Percentiles rank a stretch among this genome's conserved stretches.
Evolutionary conservation across 495 filamentous ascomycete genomes (phyloP).

Genomic region (Chaetomium fimeti): DNA sequence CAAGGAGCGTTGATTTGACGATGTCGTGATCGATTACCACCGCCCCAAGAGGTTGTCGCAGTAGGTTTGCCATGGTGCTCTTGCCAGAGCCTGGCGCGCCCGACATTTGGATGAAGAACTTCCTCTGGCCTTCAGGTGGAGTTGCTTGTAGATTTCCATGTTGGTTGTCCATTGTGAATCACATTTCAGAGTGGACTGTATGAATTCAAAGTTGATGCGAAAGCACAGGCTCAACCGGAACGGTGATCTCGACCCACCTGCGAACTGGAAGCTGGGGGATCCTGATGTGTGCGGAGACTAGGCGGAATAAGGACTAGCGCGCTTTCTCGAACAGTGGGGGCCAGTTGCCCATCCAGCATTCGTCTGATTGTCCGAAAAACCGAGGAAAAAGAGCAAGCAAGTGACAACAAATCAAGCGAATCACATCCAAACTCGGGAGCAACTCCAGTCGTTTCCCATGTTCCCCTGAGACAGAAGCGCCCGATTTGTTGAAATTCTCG

Average conservation of each 20-base stretch:
- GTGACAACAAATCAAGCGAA: too few relatives aligned
- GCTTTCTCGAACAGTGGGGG: background rate
- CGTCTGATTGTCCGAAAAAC: too few relatives aligned
- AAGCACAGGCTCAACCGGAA: too few relatives aligned
- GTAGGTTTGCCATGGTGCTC: background rate
- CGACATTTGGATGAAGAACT: conserved; percentile 1
- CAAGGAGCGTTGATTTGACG: background rate
- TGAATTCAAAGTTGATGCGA: background rate
- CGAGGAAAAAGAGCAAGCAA: too few relatives aligned
- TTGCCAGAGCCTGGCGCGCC: background rate
- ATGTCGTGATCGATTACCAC: background rate
- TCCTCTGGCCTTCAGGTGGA: background rate
- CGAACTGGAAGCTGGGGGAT: background rate
- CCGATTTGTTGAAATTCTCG: too few relatives aligned
- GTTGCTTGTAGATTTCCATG: background rate
- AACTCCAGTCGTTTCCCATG: too few relatives aligned
- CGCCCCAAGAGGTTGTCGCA: background rate
- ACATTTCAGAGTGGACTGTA: background rate
- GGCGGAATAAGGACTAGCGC: conserved; percentile 3
- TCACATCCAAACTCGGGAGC: too few relatives aligned
- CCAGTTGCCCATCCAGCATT: background rate
- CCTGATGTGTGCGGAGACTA: conserved; percentile 14
- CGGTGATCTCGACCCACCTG: background rate
- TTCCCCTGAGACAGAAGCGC: too few relatives aligned
- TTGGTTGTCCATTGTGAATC: background rate